Percentiles rank a stretch among this genome's conserved stretches.
Evolutionary conservation across 495 filamentous ascomycete species (phyloP).

Genomic region (Hyaloscypha variabilis): DNA sequence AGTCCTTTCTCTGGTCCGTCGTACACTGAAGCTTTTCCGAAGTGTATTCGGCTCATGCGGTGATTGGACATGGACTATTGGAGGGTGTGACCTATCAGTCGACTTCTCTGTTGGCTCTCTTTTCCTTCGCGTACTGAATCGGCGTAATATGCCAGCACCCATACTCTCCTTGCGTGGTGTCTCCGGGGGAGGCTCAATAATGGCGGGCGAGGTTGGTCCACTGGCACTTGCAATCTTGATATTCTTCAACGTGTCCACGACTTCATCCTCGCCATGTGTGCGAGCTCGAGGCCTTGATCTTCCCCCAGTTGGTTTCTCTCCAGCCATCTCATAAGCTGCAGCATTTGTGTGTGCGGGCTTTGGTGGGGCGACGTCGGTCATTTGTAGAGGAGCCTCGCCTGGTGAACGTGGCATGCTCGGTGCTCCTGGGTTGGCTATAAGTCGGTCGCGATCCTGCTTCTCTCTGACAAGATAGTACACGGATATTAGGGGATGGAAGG

Average conservation of each 20-base stretch:
- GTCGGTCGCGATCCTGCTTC: constrained; percentile 82
- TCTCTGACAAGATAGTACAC: constrained; percentile 96
- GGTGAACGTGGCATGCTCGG: constrained; percentile 55
- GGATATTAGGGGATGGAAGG: constrained; percentile 89
- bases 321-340: constrained; percentile 76
- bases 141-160: constrained; percentile 80
- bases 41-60: constrained; percentile 65
- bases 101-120: constrained; percentile 61
- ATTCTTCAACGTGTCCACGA: constrained; percentile 74
- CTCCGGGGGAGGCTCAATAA: constrained; percentile 61
- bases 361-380: constrained; percentile 73
- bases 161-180: constrained; percentile 83
- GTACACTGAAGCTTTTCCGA: constrained; percentile 81
- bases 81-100: constrained; percentile 62
- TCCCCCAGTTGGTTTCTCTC: constrained; percentile 76
- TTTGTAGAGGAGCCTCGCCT: constrained; percentile 61
- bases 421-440: constrained; percentile 64
- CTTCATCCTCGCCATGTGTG: constrained; percentile 95
- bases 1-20: constrained; percentile 58
- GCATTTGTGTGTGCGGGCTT: constrained; percentile 92
- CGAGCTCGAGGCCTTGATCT: constrained; percentile 82
- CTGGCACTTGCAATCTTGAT: constrained; percentile 57
- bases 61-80: constrained; percentile 72
- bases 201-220: constrained; percentile 55
- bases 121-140: constrained; percentile 83